These are phyloP conservation scores for Thalassiosira exigua DNA, from an alignment of 352 stramenopile genomes.

Conservation along the genomic window DNA sequence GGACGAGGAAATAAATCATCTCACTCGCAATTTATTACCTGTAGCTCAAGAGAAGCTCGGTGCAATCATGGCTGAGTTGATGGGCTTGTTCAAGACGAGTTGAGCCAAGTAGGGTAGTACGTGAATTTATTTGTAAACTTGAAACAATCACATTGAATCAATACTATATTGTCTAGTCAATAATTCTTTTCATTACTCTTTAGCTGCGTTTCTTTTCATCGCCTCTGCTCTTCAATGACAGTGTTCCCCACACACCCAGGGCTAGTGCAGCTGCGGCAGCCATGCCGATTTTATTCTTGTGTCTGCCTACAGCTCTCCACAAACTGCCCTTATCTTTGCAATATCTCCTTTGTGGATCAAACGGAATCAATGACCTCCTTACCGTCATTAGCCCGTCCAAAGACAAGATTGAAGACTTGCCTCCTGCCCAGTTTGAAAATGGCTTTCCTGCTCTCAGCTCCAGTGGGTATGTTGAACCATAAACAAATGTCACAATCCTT, in stretches of 20 bases:
- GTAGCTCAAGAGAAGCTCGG: slow-evolving; percentile 25
- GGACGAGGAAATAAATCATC: slow-evolving; percentile 11
- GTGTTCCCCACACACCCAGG: slow-evolving; percentile 27
- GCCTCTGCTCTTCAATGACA: slow-evolving; percentile 24
- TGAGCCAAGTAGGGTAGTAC: too few relatives aligned
- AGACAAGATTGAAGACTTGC: slow-evolving; percentile 14
- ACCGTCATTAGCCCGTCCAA: slow-evolving; percentile 30
- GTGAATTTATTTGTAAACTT: too few relatives aligned
- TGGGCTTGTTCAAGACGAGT: slow-evolving; percentile 14
- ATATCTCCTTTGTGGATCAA: slow-evolving; percentile 35
- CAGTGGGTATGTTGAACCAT: slow-evolving; percentile 75
- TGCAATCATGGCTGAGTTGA: slow-evolving; percentile 25
- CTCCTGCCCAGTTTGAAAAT: neutral
- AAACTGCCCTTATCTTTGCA: slow-evolving; percentile 11
- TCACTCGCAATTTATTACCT: neutral
- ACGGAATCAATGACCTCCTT: slow-evolving; percentile 45
- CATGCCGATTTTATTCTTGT: slow-evolving; percentile 27
- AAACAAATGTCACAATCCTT: slow-evolving; percentile 73
- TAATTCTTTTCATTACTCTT: too few relatives aligned
- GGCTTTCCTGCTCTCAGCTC: neutral
- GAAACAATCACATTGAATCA: too few relatives aligned
- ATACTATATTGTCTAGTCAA: too few relatives aligned
- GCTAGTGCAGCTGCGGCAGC: slow-evolving; percentile 23
- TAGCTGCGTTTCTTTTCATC: slow-evolving; percentile 34
- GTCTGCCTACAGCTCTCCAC: slow-evolving; percentile 21